Evolutionary conservation across 768 basidiomycete species (phyloP), one percentile per base, ranked within the genome.

Genomic region (Agrocybe pediades): DNA sequence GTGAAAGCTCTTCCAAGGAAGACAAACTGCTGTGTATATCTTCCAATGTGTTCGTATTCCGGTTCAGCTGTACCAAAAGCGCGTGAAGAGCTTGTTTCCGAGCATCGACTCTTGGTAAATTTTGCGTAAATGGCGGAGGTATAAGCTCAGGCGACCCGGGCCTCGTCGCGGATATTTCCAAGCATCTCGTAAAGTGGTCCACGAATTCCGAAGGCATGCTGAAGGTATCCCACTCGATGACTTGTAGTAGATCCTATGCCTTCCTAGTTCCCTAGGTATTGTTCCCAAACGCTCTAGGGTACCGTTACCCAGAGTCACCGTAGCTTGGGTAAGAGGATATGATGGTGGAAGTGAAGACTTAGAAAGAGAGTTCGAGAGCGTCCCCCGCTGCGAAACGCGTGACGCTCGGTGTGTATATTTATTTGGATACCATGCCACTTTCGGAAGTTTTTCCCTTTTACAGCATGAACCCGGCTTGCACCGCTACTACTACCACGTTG

Each of bases 181-280:
- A 64, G 45, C 68, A 64, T 49, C 69, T 64, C 24, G 73, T 66
- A 51, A 77, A 68, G 45, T 74, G 69, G 43, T 68, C 63, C 20
- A 74, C 72, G 54, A 78, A 77, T 40, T 71, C 67, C 36, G 77
- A 75, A 45, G 71, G 66, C 72, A 68, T 68, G 17, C 11, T 39
- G 6, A 11, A 2, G 11, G 2, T 20, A 17, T 16, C 41, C 41
- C n/a, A 17, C 41, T 17, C n/a, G 41, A n/a, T 41, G 7, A 41
- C 8, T 41, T 41, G 41, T 41, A 20, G 41, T 41, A 17, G 41
- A n/a, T 17, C n/a, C n/a, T n/a, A n/a, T n/a, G n/a, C n/a, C n/a
- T n/a, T n/a, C n/a, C n/a, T n/a, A n/a, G n/a, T n/a, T n/a, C n/a
- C n/a, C n/a, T n/a, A n/a, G n/a, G n/a, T n/a, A n/a, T n/a, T n/a